A percentile compares a stretch with the other conserved stretches of the same genome.
Evolutionary conservation across 805 yeast genomes (phyloP).

Genomic region (Barnettozyma vustinii): DNA sequence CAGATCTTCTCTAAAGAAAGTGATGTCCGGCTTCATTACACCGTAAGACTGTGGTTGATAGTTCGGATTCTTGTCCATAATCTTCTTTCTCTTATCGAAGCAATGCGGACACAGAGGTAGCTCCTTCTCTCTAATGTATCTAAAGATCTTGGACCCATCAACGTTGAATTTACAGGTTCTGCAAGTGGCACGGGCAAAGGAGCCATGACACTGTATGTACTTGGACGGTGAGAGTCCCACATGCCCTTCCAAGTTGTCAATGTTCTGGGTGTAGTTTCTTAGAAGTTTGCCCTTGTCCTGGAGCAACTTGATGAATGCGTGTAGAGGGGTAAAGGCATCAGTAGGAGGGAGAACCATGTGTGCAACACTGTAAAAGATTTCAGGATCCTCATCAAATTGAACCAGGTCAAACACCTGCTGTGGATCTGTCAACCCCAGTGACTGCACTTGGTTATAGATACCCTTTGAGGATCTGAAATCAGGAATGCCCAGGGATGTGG

Average conservation of each 20-base stretch:
- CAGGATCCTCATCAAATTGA: conserved; percentile 70
- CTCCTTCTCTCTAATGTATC: conserved; percentile 49
- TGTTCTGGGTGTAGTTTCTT: conserved; percentile 86
- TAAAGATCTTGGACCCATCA: conserved; percentile 60
- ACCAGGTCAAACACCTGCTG: conserved; percentile 81
- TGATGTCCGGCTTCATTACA: conserved; percentile 87
- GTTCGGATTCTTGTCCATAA: conserved; percentile 25
- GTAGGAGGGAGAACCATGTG: conserved; percentile 78
- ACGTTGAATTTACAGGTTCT: conserved; percentile 64
- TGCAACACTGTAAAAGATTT: conserved; percentile 81
- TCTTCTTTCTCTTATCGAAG: conserved; percentile 35
- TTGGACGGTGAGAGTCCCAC: conserved; percentile 68
- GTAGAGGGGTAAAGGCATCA: conserved; percentile 64
- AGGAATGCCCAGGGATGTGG: conserved; percentile 86
- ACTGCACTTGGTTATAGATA: conserved; percentile 62
- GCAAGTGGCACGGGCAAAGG: conserved; percentile 85
- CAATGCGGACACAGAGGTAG: conserved; percentile 75
- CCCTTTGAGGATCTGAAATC: conserved; percentile 91
- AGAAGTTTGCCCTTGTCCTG: conserved; percentile 73
- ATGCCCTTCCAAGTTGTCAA: conserved; percentile 78
- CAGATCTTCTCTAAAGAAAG: conserved; percentile 83
- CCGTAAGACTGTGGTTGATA: conserved; percentile 50
- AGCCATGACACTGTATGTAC: conserved; percentile 87
- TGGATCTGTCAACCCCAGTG: conserved; percentile 75
- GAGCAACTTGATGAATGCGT: conserved; percentile 67